Conservation (phyloP, 2,329 filamentous ascomycete genomes). For the Aspergillus floridensis region DNA sequence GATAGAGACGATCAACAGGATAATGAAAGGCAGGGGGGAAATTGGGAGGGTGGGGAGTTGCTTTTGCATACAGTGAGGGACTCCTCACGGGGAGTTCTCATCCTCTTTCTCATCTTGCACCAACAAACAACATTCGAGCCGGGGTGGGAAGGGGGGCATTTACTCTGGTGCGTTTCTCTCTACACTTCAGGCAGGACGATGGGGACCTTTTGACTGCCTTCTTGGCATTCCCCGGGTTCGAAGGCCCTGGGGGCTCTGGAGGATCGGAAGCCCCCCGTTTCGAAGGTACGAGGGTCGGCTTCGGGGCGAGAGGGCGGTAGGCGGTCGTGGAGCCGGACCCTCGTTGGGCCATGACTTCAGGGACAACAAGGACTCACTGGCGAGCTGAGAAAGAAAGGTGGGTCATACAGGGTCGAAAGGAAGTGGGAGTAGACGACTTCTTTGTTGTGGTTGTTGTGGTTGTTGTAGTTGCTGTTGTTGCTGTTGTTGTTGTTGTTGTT, state of each 20-base stretch:
- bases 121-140: no score
- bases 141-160: background rate
- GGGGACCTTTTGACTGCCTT: background rate
- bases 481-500: no score
- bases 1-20: no score
- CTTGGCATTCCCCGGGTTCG: background rate
- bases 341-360: background rate
- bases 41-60: no score
- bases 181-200: background rate
- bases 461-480: no score
- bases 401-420: no score
- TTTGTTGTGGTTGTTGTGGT: no score
- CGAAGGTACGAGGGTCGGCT: background rate
- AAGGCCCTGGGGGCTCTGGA: background rate
- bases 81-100: no score
- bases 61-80: no score
- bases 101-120: no score
- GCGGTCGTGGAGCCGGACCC: background rate
- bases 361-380: background rate
- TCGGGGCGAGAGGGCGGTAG: background rate
- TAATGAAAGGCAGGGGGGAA: no score
- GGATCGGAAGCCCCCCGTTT: background rate
- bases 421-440: no score
- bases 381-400: background rate
- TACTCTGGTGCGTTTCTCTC: background rate